These are phyloP conservation scores for Solanum commersonii DNA, from an alignment of 257 asterid genomes.

Conservation along the genomic window DNA sequence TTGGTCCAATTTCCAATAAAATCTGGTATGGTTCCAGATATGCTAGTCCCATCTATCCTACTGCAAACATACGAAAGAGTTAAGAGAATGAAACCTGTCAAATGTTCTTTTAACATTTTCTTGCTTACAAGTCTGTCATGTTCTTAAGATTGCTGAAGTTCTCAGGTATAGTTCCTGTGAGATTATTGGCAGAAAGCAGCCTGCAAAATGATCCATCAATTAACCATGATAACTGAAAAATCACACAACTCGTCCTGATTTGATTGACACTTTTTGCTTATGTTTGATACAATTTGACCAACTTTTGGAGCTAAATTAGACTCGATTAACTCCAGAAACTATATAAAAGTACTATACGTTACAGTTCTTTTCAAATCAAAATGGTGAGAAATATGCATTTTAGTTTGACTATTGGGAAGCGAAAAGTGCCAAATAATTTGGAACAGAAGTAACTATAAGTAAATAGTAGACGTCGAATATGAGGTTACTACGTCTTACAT, in stretches of 20 bases:
- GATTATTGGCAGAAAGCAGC: constrained; percentile 60
- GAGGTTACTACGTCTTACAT: constrained; percentile 46
- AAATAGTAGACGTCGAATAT: neutral
- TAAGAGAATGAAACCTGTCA: neutral
- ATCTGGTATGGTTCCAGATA: constrained; percentile 68
- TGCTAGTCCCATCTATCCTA: constrained; percentile 60
- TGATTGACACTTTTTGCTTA: neutral
- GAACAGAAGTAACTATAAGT: neutral
- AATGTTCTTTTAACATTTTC: neutral
- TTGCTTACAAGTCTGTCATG: constrained; percentile 78
- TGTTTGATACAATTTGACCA: neutral
- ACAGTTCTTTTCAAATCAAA: neutral
- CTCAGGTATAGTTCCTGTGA: constrained; percentile 67
- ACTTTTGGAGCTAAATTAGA: neutral
- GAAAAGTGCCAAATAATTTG: neutral
- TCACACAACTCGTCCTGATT: neutral
- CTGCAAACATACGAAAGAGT: constrained; percentile 39
- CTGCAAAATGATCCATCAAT: constrained; percentile 32
- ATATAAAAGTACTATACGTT: neutral
- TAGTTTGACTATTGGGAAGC: neutral
- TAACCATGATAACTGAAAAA: neutral
- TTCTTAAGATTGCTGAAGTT: constrained; percentile 46
- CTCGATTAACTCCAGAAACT: neutral
- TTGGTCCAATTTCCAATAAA: constrained; percentile 74
- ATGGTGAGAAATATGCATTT: neutral